phyloP scores from a whole-genome alignment of 306 rosid species.

The Inga oerstediana region DNA sequence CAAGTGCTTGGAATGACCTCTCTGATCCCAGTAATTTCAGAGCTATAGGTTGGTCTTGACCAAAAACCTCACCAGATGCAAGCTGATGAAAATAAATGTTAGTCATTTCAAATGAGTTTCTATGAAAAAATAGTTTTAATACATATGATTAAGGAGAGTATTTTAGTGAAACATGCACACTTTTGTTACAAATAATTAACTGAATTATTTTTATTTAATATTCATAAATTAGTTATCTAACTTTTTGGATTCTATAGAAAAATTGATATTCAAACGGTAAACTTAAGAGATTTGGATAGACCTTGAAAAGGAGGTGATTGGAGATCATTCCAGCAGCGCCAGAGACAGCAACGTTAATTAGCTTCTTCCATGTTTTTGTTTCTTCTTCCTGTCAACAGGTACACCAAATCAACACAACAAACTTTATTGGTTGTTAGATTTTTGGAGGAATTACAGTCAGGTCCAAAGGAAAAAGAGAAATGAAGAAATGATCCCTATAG shows the following conservation, averaged over 20 bases:
- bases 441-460: no score
- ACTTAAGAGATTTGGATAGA: slow-evolving; percentile 29
- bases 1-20: slow-evolving; percentile 90
- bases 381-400: slow-evolving; percentile 81
- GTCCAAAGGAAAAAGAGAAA: no score
- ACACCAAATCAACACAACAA: not conserved
- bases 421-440: no score
- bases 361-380: slow-evolving; percentile 89
- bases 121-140: no score
- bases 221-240: no score
- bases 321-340: slow-evolving; percentile 99
- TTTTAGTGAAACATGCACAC: fast-evolving
- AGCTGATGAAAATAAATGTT: slow-evolving; percentile 55
- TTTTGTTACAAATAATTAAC: no score
- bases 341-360: slow-evolving; percentile 86
- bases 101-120: slow-evolving; percentile 15
- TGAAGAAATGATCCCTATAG: no score
- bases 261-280: not conserved
- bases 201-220: no score
- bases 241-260: not conserved
- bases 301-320: slow-evolving; percentile 95
- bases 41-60: slow-evolving; percentile 90
- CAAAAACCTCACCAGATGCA: slow-evolving; percentile 96
- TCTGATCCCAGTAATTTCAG: slow-evolving; percentile 92
- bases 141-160: no score